Evolutionary conservation across 2,329 filamentous ascomycete species (phyloP).

Genomic region (Aspergillus brasiliensis): DNA sequence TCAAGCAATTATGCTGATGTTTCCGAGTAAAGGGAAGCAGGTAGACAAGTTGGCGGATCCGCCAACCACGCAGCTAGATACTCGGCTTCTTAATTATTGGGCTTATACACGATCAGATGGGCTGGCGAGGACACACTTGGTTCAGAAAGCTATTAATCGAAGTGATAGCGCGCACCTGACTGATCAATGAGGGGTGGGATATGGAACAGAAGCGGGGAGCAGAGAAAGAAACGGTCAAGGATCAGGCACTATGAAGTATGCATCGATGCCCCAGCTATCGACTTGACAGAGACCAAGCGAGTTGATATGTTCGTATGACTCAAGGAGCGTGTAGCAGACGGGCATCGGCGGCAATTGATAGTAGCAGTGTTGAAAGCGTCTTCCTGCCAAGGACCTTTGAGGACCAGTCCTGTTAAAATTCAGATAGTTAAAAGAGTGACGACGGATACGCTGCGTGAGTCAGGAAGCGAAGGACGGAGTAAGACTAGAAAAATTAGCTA

Average conservation of each 20-base stretch:
- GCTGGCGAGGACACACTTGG: not conserved
- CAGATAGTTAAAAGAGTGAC: not conserved
- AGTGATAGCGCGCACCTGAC: not conserved
- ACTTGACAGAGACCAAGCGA: not conserved
- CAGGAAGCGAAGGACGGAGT: not conserved
- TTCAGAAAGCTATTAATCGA: not conserved
- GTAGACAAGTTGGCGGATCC: not conserved
- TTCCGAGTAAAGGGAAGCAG: not conserved
- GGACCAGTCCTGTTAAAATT: not conserved
- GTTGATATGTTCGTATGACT: not conserved
- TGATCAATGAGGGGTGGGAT: not conserved
- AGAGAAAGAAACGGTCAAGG: not conserved
- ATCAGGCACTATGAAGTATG: not conserved
- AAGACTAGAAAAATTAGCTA: not conserved
- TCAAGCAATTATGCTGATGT: not conserved
- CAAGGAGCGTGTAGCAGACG: not conserved
- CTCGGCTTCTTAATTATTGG: not conserved
- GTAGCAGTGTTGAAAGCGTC: not conserved
- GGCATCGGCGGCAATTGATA: not conserved
- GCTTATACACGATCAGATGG: not conserved
- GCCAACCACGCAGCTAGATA: not conserved
- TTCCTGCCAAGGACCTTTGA: not conserved
- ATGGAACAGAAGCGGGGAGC: not conserved
- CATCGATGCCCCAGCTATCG: not conserved
- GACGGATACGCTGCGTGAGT: not conserved